A percentile compares a stretch with the other conserved stretches of the same genome.
These are phyloP conservation scores for Parachaetomium inaequale DNA, from an alignment of 495 filamentous ascomycete species.

Conservation along the genomic window DNA sequence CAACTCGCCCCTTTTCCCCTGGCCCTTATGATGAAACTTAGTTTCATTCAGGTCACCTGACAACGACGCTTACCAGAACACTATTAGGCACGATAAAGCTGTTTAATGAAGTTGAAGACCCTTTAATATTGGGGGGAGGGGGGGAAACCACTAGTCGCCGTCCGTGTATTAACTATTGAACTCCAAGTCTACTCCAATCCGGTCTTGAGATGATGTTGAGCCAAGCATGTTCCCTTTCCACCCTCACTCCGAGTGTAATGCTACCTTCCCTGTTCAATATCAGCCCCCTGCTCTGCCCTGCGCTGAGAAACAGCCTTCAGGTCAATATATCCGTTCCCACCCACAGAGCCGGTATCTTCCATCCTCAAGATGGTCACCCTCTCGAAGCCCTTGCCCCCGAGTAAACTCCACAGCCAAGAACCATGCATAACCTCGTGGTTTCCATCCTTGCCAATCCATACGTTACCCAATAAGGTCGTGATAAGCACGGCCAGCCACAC, in stretches of 20 bases:
- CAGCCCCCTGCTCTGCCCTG: not conserved
- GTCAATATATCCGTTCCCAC: not conserved
- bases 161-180: no score
- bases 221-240: no score
- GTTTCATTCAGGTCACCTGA: no score
- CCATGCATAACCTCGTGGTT: constrained; percentile 29
- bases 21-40: no score
- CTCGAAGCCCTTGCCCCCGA: constrained; percentile 23
- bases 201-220: no score
- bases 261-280: not conserved
- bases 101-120: no score
- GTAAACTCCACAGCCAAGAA: constrained; percentile 24
- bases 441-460: constrained; percentile 41
- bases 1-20: no score
- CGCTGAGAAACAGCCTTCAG: not conserved
- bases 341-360: constrained; percentile 1
- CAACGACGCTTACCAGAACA: no score
- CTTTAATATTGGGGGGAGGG: no score
- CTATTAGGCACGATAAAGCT: no score
- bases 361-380: constrained; percentile 28
- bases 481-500: constrained; percentile 45
- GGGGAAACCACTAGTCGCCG: no score
- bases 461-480: constrained; percentile 50
- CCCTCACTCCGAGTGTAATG: not conserved
- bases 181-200: no score